Evolutionary conservation across 805 yeast species (phyloP).

Genomic region (Candida nonsorbophila): DNA sequence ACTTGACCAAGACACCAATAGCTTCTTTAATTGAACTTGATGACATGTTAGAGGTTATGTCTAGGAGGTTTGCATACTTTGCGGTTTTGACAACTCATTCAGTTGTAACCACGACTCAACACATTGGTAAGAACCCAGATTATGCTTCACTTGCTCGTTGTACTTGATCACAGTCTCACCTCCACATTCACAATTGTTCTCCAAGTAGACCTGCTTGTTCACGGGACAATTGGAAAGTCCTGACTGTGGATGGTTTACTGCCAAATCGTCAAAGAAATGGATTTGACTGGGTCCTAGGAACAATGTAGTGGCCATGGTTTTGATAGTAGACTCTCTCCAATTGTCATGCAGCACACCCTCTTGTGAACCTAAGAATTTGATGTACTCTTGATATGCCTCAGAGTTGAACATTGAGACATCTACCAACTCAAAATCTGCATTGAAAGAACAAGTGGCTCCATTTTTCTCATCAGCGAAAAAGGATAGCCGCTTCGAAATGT

Average conservation of each 20-base stretch:
- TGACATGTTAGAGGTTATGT: too few species aligned
- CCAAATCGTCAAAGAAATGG: slow-evolving; percentile 10
- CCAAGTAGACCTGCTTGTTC: slow-evolving; percentile 5
- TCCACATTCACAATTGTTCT: slow-evolving; percentile 8
- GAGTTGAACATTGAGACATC: slow-evolving; percentile 6
- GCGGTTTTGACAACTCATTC: too few species aligned
- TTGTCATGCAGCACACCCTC: slow-evolving; percentile 8
- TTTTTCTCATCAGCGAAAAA: too few species aligned
- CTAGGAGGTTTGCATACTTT: too few species aligned
- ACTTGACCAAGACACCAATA: too few species aligned
- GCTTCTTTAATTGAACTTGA: too few species aligned
- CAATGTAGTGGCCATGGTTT: slow-evolving; percentile 10
- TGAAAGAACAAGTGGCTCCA: slow-evolving; percentile 7
- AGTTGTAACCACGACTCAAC: too few species aligned
- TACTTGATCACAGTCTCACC: too few species aligned
- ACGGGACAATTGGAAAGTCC: slow-evolving; percentile 11
- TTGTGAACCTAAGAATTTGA: slow-evolving; percentile 7
- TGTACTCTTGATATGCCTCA: slow-evolving; percentile 7
- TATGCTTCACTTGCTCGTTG: too few species aligned
- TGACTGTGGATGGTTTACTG: slow-evolving; percentile 4
- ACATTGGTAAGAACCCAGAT: too few species aligned
- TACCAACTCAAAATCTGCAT: slow-evolving; percentile 10
- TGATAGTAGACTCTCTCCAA: slow-evolving; percentile 11
- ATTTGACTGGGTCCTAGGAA: slow-evolving; percentile 6
- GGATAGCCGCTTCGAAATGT: too few species aligned